Evolutionary conservation across 805 yeast genomes (phyloP), one percentile per base, ranked within the genome.

Genomic region (Grigorovia yakushimaensis): DNA sequence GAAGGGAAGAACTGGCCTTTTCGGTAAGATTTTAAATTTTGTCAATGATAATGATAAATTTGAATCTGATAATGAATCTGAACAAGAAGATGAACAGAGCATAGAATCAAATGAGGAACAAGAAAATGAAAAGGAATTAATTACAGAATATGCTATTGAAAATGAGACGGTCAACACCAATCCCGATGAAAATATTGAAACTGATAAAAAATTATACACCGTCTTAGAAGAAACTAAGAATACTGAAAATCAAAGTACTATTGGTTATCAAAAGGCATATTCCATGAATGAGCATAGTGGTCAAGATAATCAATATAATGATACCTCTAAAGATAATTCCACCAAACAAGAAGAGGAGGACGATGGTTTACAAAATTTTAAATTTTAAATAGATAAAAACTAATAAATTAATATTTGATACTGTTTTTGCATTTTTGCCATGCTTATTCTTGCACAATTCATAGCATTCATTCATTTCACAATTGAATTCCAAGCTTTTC

Each of bases 1-100:
- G 46, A 42, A 45, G 47, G 4, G 23, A 47, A 4, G 59, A 58
- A 33, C 15, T 17, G 27, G 10, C 6, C 22, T 57, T 20, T 66
- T 68, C 51, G 73, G 70, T 11, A 46, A 60, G 48, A 46, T 65
- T n/a, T 21, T 69, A 2, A 51, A 57, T 17, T 58, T 59, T 24
- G 62, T 57, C 30, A 59, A 54, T 9, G 56, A 50, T 10, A 64
- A 57, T 9, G 45, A 43, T 20, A 37, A 7, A 37, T 33, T 11
- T 15, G 47, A 39, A 13, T 30, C 43, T 18, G 18, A n/a, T 9
- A 39, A 40, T 15, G 43, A 52, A 6, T 54, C 54, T 6, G 55
- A 48, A 23, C 53, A 47, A 4, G 56, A 47, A 8, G 15, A 49
- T 7, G 55, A 57, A 8, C 51, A 47, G 22, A 54, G 47, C 2